Conservation (phyloP, 371 early-diverging fungal genomes). For the Umbelopsis sp. region DNA sequence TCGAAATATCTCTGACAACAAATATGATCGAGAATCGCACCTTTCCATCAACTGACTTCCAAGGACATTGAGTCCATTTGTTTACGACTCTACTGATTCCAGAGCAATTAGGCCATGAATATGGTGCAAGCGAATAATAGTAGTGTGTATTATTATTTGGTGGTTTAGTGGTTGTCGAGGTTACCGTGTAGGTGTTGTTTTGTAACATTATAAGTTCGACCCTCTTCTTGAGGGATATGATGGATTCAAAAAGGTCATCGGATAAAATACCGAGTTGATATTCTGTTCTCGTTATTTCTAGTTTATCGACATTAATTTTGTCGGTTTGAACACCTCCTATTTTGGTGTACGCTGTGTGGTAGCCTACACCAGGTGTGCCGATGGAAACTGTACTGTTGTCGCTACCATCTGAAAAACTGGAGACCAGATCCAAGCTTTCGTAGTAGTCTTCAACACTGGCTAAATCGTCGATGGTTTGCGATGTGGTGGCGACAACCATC, state of each 20-base stretch:
- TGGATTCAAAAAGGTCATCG: not conserved
- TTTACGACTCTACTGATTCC: not conserved
- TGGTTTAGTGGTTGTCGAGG: conserved; percentile 9
- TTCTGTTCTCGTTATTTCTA: not conserved
- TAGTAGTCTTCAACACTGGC: conserved; percentile 5
- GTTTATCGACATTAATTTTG: conserved; percentile 7
- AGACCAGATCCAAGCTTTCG: not conserved
- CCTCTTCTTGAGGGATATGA: not conserved
- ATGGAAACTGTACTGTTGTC: not conserved
- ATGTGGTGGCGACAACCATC: not conserved
- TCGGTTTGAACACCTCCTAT: conserved; percentile 12
- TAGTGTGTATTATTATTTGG: conserved; percentile 21
- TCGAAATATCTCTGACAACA: not conserved
- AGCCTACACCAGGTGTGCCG: conserved; percentile 10
- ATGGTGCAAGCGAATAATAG: conserved; percentile 18
- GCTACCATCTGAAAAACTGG: not conserved
- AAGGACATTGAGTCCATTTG: conserved; percentile 15
- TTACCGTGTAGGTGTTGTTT: conserved; percentile 16
- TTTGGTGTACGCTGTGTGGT: not conserved
- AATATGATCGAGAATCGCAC: not conserved
- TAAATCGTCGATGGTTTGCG: conserved; percentile 10
- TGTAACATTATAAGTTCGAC: not conserved
- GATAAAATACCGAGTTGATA: not conserved
- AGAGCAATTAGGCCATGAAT: conserved; percentile 20
- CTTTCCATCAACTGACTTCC: conserved; percentile 16